Evolutionary conservation across 805 yeast species (phyloP), one percentile per base, ranked within the genome.

Genomic region (Saccharomycopsis fermentans): DNA sequence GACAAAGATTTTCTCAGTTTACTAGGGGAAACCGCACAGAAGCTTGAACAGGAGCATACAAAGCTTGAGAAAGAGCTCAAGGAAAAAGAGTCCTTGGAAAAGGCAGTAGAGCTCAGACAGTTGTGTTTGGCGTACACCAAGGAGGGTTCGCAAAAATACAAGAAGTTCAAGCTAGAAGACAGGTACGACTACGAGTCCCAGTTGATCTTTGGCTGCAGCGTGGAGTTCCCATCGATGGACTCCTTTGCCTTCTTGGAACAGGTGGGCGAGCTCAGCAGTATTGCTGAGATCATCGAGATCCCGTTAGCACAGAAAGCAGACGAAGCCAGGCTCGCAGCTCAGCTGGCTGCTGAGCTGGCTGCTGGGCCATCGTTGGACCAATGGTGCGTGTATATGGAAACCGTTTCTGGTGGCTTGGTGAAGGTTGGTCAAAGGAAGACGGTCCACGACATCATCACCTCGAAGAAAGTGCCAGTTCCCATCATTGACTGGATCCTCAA

Each of bases 231-330:
- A 24, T 80, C 90, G 1, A 81, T 81, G 3, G 86, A 86, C 69
- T 94, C 89, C 68, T 87, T 90, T 64, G 97, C 92, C 69, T 84
- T 84, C 65, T 74, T 92, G 43, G 87, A 83, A 1, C 84, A 83
- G 61, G 79, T 86, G 5, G 81, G 92, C 60, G 97, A 90, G 70
- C 71, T 83, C 39, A 76, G 84, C 1, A 79, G 92, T 0, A 82
- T 92, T 0, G 66, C 70, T 4, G 94, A 87, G 40, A 66, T 87
- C 11, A 68, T 90, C 61, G 80, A 79, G 36, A 68, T 81, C 61
- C 78, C 90, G 2, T 71, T 83, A 68, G 77, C 83, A 50, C 78
- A 90, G 66, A 90, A 91, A 3, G 78, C 78, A 6, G 80, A 80
- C 48, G 89, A 87, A 84, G n/a, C n/a, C n/a, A n/a, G n/a, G n/a